These are phyloP conservation scores for Aspergillus quadricinctus DNA, from an alignment of 2,329 filamentous ascomycete species.

Conservation along the genomic window DNA sequence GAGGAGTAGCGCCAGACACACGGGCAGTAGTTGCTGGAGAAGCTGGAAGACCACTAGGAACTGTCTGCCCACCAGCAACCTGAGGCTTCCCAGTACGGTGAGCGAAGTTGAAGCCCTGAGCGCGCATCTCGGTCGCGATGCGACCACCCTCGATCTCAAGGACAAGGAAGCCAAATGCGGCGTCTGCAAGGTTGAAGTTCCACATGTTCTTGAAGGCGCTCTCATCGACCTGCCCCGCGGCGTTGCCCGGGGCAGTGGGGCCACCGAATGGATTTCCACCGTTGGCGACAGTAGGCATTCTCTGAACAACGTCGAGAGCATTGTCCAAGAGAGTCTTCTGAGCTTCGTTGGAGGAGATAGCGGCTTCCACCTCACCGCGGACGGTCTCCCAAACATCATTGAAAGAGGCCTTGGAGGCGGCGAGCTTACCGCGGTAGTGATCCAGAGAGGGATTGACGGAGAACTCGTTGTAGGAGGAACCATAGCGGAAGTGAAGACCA, in stretches of 20 bases:
- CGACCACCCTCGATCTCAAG: slow-evolving; percentile 91
- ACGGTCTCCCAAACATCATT: slow-evolving; percentile 99
- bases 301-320: slow-evolving; percentile 88
- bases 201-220: slow-evolving; percentile 99
- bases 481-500: slow-evolving; percentile 95
- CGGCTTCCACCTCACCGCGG: slow-evolving; percentile 90
- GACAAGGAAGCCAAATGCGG: slow-evolving; percentile 93
- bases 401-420: slow-evolving; percentile 96
- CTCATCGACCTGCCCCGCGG: slow-evolving; percentile 89
- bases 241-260: slow-evolving; percentile 63
- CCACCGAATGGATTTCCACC: slow-evolving; percentile 97
- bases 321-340: slow-evolving; percentile 90
- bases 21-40: slow-evolving; percentile 35
- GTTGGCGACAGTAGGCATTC: slow-evolving; percentile 93
- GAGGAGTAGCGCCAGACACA: slow-evolving; percentile 31
- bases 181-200: slow-evolving; percentile 98
- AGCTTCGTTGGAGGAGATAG: slow-evolving; percentile 86
- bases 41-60: slow-evolving; percentile 24
- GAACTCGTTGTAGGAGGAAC: slow-evolving; percentile 99
- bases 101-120: slow-evolving; percentile 98
- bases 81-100: slow-evolving; percentile 83
- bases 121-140: slow-evolving; percentile 97
- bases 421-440: slow-evolving; percentile 96
- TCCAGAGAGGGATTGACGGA: slow-evolving; percentile 97
- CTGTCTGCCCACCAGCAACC: slow-evolving; percentile 19